A percentile compares a stretch with the other conserved stretches of the same genome.
These are phyloP conservation scores for Flaveria trinervia DNA, from an alignment of 129 eudicot genomes.

Conservation along the genomic window DNA sequence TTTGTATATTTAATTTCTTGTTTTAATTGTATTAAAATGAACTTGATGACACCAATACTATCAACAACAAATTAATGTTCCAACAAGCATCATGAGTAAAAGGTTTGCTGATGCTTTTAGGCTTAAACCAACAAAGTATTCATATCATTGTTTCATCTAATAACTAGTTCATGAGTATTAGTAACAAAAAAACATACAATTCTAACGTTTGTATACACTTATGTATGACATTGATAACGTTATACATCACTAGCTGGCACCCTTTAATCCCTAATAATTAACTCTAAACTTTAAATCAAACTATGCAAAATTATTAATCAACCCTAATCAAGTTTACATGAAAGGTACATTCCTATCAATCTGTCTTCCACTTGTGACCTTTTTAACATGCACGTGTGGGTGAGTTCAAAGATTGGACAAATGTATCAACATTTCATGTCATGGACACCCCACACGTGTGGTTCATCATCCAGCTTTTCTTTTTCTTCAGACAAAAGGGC, in stretches of 20 bases:
- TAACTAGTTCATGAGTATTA: background rate
- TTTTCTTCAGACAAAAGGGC: constrained; percentile 30
- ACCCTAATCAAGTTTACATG: constrained; percentile 27
- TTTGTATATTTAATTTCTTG: too few relatives aligned
- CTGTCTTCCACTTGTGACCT: constrained; percentile 18
- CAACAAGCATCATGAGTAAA: too few relatives aligned
- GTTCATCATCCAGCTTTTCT: constrained; percentile 30
- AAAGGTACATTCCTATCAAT: constrained; percentile 3
- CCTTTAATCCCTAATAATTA: constrained; percentile 1
- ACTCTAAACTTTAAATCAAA: background rate
- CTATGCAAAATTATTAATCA: background rate
- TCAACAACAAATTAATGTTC: too few relatives aligned
- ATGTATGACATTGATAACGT: background rate
- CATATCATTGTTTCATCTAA: too few relatives aligned
- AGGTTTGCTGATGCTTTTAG: too few relatives aligned
- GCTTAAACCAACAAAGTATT: too few relatives aligned
- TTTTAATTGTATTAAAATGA: too few relatives aligned
- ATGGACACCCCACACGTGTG: constrained; percentile 72
- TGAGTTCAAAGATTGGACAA: constrained; percentile 39
- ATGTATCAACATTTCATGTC: constrained; percentile 41
- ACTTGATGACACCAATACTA: too few relatives aligned
- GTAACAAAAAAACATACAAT: background rate
- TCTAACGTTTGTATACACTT: constrained; percentile 7
- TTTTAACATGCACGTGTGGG: constrained; percentile 23
- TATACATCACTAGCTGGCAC: background rate